Base-by-base conservation (phyloP, 2,329 filamentous ascomycete genomes). In the Tricladium varicosporioides region DNA sequence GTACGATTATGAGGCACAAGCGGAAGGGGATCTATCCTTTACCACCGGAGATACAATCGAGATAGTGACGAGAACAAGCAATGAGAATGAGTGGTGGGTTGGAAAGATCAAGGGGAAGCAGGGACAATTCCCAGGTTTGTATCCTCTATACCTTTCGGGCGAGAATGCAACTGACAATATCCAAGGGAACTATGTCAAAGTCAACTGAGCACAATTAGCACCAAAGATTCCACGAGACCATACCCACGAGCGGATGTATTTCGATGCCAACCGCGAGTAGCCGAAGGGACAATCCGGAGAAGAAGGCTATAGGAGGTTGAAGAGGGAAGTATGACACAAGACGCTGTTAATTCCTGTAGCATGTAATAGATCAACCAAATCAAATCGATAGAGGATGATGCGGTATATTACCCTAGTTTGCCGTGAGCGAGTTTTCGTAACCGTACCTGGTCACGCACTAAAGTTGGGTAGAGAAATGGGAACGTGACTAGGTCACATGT, bases 31-130 rank as follows among this genome's bases (percentile, higher is more conserved):
- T 71, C 77, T 99, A 61, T 96, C 90, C 67, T 99, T 99, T 76
- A 82, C 82, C 15, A 85, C 91, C 0, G 92, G 93, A 5, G 94
- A 99, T 60, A 76, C 88, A 4, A 97, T 99, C 68, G 92, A 97
- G 72, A 92, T 99, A 65, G 72, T 94, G 2, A 81, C 80, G 59
- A 82, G 90, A 64, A 96, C 91, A n/a, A 80, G 83, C 61, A 97
- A 96, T 68, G 87, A 91, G 51, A 97, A 99, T 66, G 94, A 99
- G 74, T 99, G 94, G 94, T 99, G 94, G 94, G 87, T 81, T 8
- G 94, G 94, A 40, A 89, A 85, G 70, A 71, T 96, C 53, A 80
- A 88, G 58, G 91, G 89, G 49, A 88, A 87, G 74, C 79, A 89
- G 69, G 94, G 94, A 22, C 93, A 97, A 70, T 99, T 99, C 72